A percentile compares a stretch with the other conserved stretches of the same genome.
Conservation (phyloP, 306 rosid species). For the Gynostemma pentaphyllum region DNA sequence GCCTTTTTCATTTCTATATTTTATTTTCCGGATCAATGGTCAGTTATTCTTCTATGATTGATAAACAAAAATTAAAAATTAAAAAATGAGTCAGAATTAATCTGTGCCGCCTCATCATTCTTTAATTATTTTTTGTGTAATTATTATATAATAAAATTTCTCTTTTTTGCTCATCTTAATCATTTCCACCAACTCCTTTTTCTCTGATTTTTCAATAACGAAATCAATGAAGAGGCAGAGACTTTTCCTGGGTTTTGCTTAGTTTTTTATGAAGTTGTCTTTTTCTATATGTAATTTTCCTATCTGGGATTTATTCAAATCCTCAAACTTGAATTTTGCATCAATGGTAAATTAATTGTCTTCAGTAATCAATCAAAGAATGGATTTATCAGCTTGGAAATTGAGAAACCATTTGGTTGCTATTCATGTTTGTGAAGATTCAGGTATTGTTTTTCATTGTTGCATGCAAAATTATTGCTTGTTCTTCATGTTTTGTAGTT, state of each 20-base stretch:
- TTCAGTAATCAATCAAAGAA: neutral
- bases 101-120: slow-evolving; percentile 7
- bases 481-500: neutral
- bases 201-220: neutral
- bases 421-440: neutral
- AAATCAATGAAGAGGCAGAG: neutral
- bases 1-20: neutral
- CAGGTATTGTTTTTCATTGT: neutral
- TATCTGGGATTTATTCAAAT: neutral
- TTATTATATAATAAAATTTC: neutral
- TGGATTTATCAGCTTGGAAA: neutral
- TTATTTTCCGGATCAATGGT: neutral
- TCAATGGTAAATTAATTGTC: too few relatives aligned
- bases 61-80: neutral
- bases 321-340: too few relatives aligned
- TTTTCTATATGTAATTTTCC: neutral
- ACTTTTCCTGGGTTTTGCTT: neutral
- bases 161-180: neutral
- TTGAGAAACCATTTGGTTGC: neutral
- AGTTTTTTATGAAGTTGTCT: neutral
- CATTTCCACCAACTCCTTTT: neutral
- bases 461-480: neutral
- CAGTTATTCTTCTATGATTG: neutral
- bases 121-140: neutral
- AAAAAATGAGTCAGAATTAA: neutral